A percentile compares a stretch with the other conserved stretches of the same genome.
These are phyloP conservation scores for Backusella morwellensis DNA, from an alignment of 192 early-diverging fungal species.

Conservation along the genomic window DNA sequence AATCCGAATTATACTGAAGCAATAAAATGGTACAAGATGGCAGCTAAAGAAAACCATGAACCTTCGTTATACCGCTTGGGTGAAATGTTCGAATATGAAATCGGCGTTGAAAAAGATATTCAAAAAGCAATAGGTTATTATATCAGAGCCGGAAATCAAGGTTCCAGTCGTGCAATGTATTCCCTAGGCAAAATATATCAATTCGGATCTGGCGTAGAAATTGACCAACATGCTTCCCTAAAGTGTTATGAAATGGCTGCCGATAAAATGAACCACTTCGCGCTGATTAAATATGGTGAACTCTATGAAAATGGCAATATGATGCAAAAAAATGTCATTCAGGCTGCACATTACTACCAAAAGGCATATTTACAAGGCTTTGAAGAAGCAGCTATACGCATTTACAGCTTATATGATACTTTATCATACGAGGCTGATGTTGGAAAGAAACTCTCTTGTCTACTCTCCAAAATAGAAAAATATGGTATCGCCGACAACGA, in stretches of 20 bases:
- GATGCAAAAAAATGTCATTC: not conserved
- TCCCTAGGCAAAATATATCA: not conserved
- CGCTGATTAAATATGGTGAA: not conserved
- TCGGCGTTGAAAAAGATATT: not conserved
- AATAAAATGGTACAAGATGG: not conserved
- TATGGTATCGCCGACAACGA: not conserved
- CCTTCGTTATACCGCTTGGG: not conserved
- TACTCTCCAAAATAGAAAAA: not conserved
- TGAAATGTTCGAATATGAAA: not conserved
- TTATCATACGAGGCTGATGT: not conserved
- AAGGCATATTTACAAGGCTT: not conserved
- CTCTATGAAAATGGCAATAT: not conserved
- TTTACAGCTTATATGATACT: not conserved
- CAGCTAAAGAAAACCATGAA: not conserved
- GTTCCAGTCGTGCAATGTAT: not conserved
- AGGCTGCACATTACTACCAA: not conserved
- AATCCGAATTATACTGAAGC: not conserved
- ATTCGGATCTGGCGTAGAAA: not conserved
- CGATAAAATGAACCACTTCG: not conserved
- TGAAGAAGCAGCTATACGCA: not conserved
- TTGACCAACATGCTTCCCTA: not conserved
- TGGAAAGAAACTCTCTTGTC: not conserved
- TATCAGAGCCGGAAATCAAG: not conserved
- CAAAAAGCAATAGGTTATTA: not conserved
- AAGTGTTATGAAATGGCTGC: not conserved